Conservation (phyloP, 768 basidiomycete genomes). For the Suillus clintonianus region DNA sequence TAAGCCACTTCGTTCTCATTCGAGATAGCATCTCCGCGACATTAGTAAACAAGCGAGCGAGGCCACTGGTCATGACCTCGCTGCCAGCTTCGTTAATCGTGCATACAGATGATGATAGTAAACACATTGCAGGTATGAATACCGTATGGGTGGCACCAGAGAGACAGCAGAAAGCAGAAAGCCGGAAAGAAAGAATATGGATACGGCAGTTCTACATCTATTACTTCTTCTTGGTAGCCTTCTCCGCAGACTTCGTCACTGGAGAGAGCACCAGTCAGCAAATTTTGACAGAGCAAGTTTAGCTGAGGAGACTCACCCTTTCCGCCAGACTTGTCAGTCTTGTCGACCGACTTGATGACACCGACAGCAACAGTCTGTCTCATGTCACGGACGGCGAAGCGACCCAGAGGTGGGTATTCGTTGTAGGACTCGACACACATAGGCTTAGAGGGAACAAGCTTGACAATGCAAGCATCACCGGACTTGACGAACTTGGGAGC, state of each 20-base stretch:
- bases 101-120: constrained; percentile 47
- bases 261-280: constrained; percentile 17
- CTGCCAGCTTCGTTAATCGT: constrained; percentile 42
- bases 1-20: constrained; percentile 1
- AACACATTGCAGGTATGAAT: constrained; percentile 37
- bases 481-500: constrained; percentile 98
- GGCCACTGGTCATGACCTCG: constrained; percentile 20
- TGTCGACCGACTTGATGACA: constrained; percentile 97
- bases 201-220: constrained; percentile 76
- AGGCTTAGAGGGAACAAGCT: constrained; percentile 94
- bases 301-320: constrained; percentile 58
- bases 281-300: background rate
- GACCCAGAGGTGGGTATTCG: constrained; percentile 98
- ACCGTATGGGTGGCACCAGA: constrained; percentile 25
- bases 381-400: constrained; percentile 99
- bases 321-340: constrained; percentile 86
- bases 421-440: constrained; percentile 94
- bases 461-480: constrained; percentile 98
- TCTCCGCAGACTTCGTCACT: constrained; percentile 96
- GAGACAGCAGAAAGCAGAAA: constrained; percentile 43
- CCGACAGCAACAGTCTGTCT: constrained; percentile 98
- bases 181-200: constrained; percentile 52
- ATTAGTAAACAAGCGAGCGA: constrained; percentile 7
- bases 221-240: constrained; percentile 95
- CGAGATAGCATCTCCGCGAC: constrained; percentile 5